Base-by-base conservation (phyloP, 495 filamentous ascomycete species). In the Parathielavia hyrcaniae region DNA sequence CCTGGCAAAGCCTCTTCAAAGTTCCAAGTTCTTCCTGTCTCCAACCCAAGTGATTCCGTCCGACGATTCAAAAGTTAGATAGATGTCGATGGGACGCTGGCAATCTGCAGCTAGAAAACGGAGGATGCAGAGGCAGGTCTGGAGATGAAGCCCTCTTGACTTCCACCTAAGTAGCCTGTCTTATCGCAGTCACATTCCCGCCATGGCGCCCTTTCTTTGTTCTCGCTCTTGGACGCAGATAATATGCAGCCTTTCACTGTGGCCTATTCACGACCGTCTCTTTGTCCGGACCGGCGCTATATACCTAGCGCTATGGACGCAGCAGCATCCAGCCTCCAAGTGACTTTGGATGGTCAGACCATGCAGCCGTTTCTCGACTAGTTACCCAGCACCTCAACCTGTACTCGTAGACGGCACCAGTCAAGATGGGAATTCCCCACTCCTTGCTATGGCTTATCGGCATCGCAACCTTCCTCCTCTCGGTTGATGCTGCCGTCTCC, bases 401-500 rank as follows among this genome's bases (percentile, higher is more conserved):
- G 10, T n/a, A 20, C 40, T 2, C 40, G 19, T 11, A 19, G 16
- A 19, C 1, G 17, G 16, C 19, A 40, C 17, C 39, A 26, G 53
- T 44, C 36, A 40, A 22, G 36, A 41, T 50, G 46, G 36, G 19
- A 5, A 17, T 12, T 11, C 14, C 41, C 1, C 41, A 23, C 26
- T 55, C 59, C 4, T 26, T 57, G 6, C 53, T 61, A 5, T 17
- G 19, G 5, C 50, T 23, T 26, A 61, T 61, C 40, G 22, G 30
- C n/a, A 26, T 49, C 22, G 19, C 17, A 2, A 26, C 23, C n/a
- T 17, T 66, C 36, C 48, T 77, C 16, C 67, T 78, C 32, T 66
- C 69, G 61, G 64, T 76, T 32, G 75, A 79, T 50, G 71, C 67
- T 3, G 67, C 72, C 60, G 72, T 80, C 61, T 72, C 75, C 54